Base-by-base conservation (phyloP, 169 alveolate species). In the Babesia divergens region DNA sequence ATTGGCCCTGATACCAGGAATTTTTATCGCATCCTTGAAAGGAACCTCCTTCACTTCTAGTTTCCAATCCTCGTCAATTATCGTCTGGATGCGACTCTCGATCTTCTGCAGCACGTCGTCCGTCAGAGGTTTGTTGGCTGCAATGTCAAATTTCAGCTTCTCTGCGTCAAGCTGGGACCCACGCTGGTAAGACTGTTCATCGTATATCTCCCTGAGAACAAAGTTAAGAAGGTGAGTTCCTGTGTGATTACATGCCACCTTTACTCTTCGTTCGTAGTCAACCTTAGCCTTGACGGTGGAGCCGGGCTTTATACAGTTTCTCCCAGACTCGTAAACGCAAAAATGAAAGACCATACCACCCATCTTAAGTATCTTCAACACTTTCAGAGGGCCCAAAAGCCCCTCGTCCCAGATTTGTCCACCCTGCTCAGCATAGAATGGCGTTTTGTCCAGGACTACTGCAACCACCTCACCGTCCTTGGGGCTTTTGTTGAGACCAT, bases 201-300 rank as follows among this genome's bases (percentile, higher is more conserved):
- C 75, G 56, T 65, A 35, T 16, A 89, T 88, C 47, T 91, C 84
- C 43, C 97, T 67, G 18, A 95, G 69, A 28, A 94, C 95, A 70
- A 77, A 92, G 75, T 92, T 94, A 53, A 95, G 82, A 50, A 95
- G 55, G 85, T 95, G 98, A 11, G 97, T 94, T 3, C 94, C 95
- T 0, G 97, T 93, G 90, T 95, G 98, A 80, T 95, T 94, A 76
- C 94, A 93, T 32, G 95, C 97, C 22, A 91, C 86, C 54, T 82
- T 69, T 28, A 87, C 86, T n/a, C 98, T 86, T 22, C 97, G 85
- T 28, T 67, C 84, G 82, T 84, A 91, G 76, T 92, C 91, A 24
- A 91, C 94, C 8, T 44, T 28, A 20, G 71, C 69, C 59, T 70
- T 55, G 47, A 79, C 5, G 32, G 53, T 43, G 22, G 65, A 31